Conservation (phyloP, 129 eudicot genomes). For the Kitagawia praeruptora region DNA sequence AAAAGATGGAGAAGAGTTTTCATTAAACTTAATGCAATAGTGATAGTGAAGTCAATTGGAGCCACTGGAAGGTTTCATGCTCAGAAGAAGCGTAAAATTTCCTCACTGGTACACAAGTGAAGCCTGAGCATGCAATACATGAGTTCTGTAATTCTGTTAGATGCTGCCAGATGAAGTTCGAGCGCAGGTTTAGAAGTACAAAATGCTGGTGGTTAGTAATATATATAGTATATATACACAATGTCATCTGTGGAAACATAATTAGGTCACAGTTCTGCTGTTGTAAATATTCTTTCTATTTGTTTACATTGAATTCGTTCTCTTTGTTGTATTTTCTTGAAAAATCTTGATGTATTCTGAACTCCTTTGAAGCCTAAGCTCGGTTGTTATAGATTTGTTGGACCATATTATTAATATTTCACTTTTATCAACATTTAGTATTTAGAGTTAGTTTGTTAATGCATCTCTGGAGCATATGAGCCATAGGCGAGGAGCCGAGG, state of each 20-base stretch:
- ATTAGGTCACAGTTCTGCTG: not conserved
- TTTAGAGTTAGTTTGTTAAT: too few species aligned
- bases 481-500: too few species aligned
- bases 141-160: not conserved
- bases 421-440: not conserved
- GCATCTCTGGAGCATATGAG: too few species aligned
- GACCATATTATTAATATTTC: not conserved
- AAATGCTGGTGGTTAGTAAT: not conserved
- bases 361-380: not conserved
- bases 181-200: not conserved
- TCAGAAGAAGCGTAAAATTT: constrained; percentile 21
- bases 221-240: not conserved
- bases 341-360: not conserved
- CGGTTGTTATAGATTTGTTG: not conserved
- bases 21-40: constrained; percentile 8
- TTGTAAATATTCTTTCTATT: not conserved
- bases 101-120: constrained; percentile 4
- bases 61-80: constrained; percentile 4
- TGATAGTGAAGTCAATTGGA: constrained; percentile 10
- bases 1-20: constrained; percentile 26
- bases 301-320: not conserved
- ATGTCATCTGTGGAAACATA: not conserved
- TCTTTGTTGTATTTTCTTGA: not conserved
- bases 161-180: constrained; percentile 7
- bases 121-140: not conserved